These are phyloP conservation scores for Grammothele lineata DNA, from an alignment of 768 basidiomycete genomes.

Conservation along the genomic window DNA sequence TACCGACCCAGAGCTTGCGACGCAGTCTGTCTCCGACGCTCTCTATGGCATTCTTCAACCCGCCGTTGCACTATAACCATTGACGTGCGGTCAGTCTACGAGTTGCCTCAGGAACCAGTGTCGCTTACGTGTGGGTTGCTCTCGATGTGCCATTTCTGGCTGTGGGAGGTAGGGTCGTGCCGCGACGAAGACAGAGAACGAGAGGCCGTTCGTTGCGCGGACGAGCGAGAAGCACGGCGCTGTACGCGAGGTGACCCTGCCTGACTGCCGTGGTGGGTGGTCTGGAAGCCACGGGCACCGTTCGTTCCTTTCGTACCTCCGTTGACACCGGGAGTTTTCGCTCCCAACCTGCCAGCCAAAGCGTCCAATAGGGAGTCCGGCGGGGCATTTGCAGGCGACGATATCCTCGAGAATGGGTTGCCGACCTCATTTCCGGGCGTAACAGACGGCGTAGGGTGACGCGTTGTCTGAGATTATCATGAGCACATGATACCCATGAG, in stretches of 20 bases:
- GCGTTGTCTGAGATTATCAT: too few relatives aligned
- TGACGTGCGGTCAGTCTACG: neutral
- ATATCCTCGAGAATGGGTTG: slow-evolving; percentile 54
- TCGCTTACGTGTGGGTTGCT: slow-evolving; percentile 53
- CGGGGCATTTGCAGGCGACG: slow-evolving; percentile 9
- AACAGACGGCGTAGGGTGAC: slow-evolving; percentile 37
- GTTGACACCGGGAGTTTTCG: slow-evolving; percentile 15
- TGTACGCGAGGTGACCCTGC: slow-evolving; percentile 23
- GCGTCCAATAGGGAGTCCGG: slow-evolving; percentile 22
- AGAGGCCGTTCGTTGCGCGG: slow-evolving; percentile 11
- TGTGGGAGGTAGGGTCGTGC: slow-evolving; percentile 39
- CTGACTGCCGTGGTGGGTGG: slow-evolving; percentile 36
- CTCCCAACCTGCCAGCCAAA: slow-evolving; percentile 8
- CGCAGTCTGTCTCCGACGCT: slow-evolving; percentile 55
- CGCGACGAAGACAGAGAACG: slow-evolving; percentile 24
- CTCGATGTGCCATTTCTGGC: slow-evolving; percentile 41
- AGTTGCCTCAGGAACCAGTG: too few relatives aligned
- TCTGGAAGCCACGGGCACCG: slow-evolving; percentile 31
- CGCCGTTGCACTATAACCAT: slow-evolving; percentile 57
- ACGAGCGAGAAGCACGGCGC: slow-evolving; percentile 19
- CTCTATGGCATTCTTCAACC: slow-evolving; percentile 73
- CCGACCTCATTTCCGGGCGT: slow-evolving; percentile 38
- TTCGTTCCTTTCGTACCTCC: slow-evolving; percentile 4
- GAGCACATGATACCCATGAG: too few relatives aligned
- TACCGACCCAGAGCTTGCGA: slow-evolving; percentile 62